Base-by-base conservation (phyloP, 768 basidiomycete genomes). In the Cystobasidium ongulense region DNA sequence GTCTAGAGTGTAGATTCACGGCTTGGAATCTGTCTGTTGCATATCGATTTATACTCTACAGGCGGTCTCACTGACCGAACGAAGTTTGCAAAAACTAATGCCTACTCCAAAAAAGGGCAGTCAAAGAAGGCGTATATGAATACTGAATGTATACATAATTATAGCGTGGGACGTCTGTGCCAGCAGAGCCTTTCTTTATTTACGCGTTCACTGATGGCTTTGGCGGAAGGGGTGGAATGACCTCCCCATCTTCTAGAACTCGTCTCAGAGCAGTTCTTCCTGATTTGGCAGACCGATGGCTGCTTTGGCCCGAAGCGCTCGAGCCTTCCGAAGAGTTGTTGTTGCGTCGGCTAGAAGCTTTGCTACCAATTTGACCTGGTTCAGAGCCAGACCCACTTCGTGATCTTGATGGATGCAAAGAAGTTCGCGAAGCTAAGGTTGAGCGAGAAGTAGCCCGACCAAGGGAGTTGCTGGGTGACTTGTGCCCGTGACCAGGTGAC, bases 281-380 rank as follows among this genome's bases (percentile, higher is more conserved):
- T 5, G 63, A 64, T 27, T 15, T 41, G 21, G 35, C 38, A 27
- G 36, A 64, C 1, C 41, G 8, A 13, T 36, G 33, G 25, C 63
- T 64, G 2, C 41, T 21, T 15, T 64, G 23, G 3, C 33, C 63
- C 7, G 35, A 46, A 27, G 63, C 63, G 8, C 29, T 27, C 4
- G 57, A 59, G 11, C 63, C 63, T 15, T 17, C 35, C 23, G 63
- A 64, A 8, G 63, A 64, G 23, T 64, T 64, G 35, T 46, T 46
- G 38, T 41, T 64, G 2, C 63, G 25, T 21, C 63, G 11, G 38
- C 63, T 64, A 7, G 63, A 38, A 11, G 63, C 63, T 35, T 29
- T 29, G 25, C 57, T 27, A 15, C 33, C 29, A 27, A 29, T 29
- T 31, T 35, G 57, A 59, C 8, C 33, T 50, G 15, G 15, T 50